A percentile compares a stretch with the other conserved stretches of the same genome.
These are phyloP conservation scores for Termitomyces eurrhizus DNA, from an alignment of 768 basidiomycete genomes.

Conservation along the genomic window DNA sequence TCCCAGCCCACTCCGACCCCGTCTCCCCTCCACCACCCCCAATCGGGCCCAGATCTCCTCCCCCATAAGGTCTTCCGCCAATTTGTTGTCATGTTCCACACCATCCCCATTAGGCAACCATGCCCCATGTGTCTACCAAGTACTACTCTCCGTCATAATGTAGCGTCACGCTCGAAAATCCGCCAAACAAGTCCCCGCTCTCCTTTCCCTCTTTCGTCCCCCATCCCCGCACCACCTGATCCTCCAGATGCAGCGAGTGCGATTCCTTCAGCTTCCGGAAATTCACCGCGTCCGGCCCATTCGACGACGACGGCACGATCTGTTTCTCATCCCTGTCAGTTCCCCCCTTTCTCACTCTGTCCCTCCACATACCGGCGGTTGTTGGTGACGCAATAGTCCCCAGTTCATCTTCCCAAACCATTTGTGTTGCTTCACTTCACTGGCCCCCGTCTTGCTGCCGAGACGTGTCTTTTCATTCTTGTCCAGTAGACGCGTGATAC, in stretches of 20 bases:
- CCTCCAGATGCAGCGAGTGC: slow-evolving; percentile 85
- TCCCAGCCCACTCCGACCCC: no score
- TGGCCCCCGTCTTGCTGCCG: slow-evolving; percentile 91
- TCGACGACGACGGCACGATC: slow-evolving; percentile 80
- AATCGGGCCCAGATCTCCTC: slow-evolving; percentile 25
- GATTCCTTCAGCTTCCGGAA: slow-evolving; percentile 91
- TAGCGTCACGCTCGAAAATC: slow-evolving; percentile 87
- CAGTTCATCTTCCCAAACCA: slow-evolving; percentile 98
- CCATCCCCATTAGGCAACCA: slow-evolving; percentile 21
- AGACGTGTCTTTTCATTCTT: slow-evolving; percentile 88
- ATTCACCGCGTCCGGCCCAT: slow-evolving; percentile 80
- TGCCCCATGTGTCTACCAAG: slow-evolving; percentile 11
- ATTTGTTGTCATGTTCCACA: slow-evolving; percentile 16
- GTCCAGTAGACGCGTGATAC: slow-evolving; percentile 81
- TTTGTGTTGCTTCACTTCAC: slow-evolving; percentile 98
- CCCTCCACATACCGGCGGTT: slow-evolving; percentile 69
- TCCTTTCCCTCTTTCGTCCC: slow-evolving; percentile 23
- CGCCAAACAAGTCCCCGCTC: slow-evolving; percentile 73
- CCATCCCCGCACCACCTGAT: slow-evolving; percentile 37
- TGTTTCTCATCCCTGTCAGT: slow-evolving; percentile 31
- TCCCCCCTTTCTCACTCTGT: slow-evolving; percentile 2
- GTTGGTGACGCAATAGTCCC: slow-evolving; percentile 89
- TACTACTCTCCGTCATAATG: slow-evolving; percentile 65
- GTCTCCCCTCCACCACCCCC: slow-evolving; percentile 5
- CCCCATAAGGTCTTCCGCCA: slow-evolving; percentile 23